Evolutionary conservation across 192 early-diverging fungal species (phyloP).

Genomic region (Dispira simplex): DNA sequence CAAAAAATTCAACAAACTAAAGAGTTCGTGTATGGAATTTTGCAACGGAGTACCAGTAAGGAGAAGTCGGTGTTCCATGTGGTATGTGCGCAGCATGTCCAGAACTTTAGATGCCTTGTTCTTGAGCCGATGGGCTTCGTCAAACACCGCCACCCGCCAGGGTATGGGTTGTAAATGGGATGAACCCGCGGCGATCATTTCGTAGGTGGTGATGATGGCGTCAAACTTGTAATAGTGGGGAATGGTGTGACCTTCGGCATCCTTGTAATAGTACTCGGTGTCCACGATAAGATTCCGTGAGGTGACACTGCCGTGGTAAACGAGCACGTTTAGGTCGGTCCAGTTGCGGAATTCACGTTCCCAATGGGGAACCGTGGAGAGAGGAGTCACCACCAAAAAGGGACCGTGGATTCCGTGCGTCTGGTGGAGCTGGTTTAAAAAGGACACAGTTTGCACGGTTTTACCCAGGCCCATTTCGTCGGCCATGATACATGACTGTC

Average conservation of each 20-base stretch:
- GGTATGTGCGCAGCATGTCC: slow-evolving; percentile 56
- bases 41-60: too few species aligned
- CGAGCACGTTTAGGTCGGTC: slow-evolving; percentile 48
- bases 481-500: slow-evolving; percentile 57
- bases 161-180: slow-evolving; percentile 48
- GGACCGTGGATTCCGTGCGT: slow-evolving; percentile 39
- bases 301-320: slow-evolving; percentile 54
- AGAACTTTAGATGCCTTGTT: slow-evolving; percentile 69
- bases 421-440: slow-evolving; percentile 45
- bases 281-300: slow-evolving; percentile 61
- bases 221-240: slow-evolving; percentile 40
- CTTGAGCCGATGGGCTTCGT: slow-evolving; percentile 79
- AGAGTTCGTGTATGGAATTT: slow-evolving; percentile 69
- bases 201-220: slow-evolving; percentile 39
- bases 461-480: slow-evolving; percentile 60
- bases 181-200: slow-evolving; percentile 29
- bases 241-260: slow-evolving; percentile 28
- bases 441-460: slow-evolving; percentile 47
- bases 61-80: slow-evolving; percentile 68
- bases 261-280: slow-evolving; percentile 64
- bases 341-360: slow-evolving; percentile 56
- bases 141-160: slow-evolving; percentile 60
- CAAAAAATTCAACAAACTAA: slow-evolving; percentile 67
- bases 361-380: slow-evolving; percentile 67
- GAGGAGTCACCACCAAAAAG: slow-evolving; percentile 63